Percentiles rank a stretch among this genome's conserved stretches.
These are phyloP conservation scores for Colletotrichum sidae DNA, from an alignment of 2,329 filamentous ascomycete species.

Conservation along the genomic window DNA sequence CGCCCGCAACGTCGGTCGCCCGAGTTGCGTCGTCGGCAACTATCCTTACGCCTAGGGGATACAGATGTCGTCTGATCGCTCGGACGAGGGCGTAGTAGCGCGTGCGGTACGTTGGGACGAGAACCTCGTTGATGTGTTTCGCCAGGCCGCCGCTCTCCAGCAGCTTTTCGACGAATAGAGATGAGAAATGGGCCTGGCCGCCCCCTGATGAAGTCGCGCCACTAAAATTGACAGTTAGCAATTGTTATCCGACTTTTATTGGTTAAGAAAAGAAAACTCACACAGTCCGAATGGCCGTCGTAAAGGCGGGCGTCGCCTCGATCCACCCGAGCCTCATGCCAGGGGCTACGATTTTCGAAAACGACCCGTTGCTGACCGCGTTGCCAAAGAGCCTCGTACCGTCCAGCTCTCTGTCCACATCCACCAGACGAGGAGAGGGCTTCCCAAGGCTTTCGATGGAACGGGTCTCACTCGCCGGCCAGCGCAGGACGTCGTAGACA, in stretches of 20 bases:
- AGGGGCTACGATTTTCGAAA: slow-evolving; percentile 87
- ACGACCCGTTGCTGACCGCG: slow-evolving; percentile 87
- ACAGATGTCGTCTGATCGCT: slow-evolving; percentile 6
- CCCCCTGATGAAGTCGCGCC: slow-evolving; percentile 58
- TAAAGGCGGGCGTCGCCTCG: slow-evolving; percentile 72
- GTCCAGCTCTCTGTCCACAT: slow-evolving; percentile 68
- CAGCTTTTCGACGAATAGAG: slow-evolving; percentile 46
- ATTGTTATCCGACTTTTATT: fast-evolving
- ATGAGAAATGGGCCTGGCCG: slow-evolving; percentile 15
- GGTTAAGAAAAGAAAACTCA: slow-evolving; percentile 47
- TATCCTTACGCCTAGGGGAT: slow-evolving; percentile 52
- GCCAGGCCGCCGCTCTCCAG: slow-evolving; percentile 57
- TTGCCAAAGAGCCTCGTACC: slow-evolving; percentile 80
- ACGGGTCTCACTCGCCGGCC: slow-evolving; percentile 55
- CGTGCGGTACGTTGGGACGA: slow-evolving; percentile 47
- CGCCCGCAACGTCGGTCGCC: slow-evolving; percentile 53
- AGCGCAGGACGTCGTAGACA: slow-evolving; percentile 93
- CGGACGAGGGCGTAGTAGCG: slow-evolving; percentile 10
- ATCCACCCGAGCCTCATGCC: slow-evolving; percentile 88
- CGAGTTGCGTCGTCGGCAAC: background rate
- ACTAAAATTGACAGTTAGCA: slow-evolving; percentile 46
- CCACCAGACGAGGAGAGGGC: slow-evolving; percentile 81
- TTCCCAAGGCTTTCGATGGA: slow-evolving; percentile 45
- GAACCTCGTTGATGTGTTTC: slow-evolving; percentile 54
- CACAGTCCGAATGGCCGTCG: slow-evolving; percentile 61